phyloP scores from a whole-genome alignment of 805 yeast genomes.

The Lipomyces spencermartinsiae region DNA sequence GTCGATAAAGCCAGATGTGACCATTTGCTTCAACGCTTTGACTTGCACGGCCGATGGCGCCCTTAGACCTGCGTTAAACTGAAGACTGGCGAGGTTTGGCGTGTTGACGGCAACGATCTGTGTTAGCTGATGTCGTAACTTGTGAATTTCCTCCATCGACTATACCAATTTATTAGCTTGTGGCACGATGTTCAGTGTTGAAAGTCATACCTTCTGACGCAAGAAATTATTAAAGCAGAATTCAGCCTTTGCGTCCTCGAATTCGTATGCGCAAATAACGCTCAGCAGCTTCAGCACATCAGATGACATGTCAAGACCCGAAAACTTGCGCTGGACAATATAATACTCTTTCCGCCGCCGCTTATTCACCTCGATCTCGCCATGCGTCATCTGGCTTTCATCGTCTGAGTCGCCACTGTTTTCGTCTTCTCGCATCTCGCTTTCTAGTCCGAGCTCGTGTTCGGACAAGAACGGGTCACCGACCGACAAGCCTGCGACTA shows the following conservation, averaged over 20 bases:
- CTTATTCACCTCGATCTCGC: slow-evolving; percentile 22
- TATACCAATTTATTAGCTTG: background rate
- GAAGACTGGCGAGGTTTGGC: slow-evolving; percentile 16
- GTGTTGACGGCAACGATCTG: slow-evolving; percentile 70
- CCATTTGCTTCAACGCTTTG: slow-evolving; percentile 84
- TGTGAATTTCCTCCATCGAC: slow-evolving; percentile 78
- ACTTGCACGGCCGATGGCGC: slow-evolving; percentile 62
- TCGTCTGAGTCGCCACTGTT: slow-evolving; percentile 45
- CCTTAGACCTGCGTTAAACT: slow-evolving; percentile 37
- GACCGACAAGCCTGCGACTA: slow-evolving; percentile 90
- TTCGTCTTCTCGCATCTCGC: slow-evolving; percentile 36
- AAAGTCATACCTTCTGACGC: slow-evolving; percentile 61
- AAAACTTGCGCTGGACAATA: slow-evolving; percentile 58
- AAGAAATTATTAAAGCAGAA: slow-evolving; percentile 70
- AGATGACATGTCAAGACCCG: slow-evolving; percentile 71
- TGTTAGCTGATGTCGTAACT: slow-evolving; percentile 79
- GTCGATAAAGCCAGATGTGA: slow-evolving; percentile 91
- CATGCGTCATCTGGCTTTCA: slow-evolving; percentile 43
- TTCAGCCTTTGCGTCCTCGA: slow-evolving; percentile 56
- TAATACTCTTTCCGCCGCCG: slow-evolving; percentile 57
- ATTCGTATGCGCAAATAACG: slow-evolving; percentile 88
- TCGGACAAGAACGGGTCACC: slow-evolving; percentile 88
- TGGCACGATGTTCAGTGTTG: background rate
- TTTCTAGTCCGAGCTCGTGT: slow-evolving; percentile 68
- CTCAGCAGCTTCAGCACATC: slow-evolving; percentile 79